Evolutionary conservation across 2,329 filamentous ascomycete species (phyloP).

Genomic region (Epichloe festucae): DNA sequence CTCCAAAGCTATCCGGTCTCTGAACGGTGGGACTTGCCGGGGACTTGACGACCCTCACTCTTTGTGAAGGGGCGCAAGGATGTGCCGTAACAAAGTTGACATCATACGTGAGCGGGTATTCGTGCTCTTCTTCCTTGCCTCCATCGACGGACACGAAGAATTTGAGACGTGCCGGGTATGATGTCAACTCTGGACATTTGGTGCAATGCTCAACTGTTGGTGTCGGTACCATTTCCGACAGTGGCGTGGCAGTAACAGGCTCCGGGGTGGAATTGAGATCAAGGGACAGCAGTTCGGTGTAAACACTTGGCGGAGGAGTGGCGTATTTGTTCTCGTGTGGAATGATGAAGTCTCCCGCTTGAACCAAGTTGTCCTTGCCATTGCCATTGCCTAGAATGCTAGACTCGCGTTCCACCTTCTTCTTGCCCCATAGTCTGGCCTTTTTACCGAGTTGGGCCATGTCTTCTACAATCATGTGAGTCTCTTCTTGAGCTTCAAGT

Average conservation of each 20-base stretch:
- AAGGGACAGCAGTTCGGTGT: constrained; percentile 36
- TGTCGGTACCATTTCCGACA: constrained; percentile 26
- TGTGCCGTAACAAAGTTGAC: constrained; percentile 54
- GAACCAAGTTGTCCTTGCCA: constrained; percentile 37
- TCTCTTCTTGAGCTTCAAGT: not conserved
- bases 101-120: constrained; percentile 39
- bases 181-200: constrained; percentile 20
- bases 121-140: constrained; percentile 26
- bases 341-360: constrained; percentile 50
- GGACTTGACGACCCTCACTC: constrained; percentile 45
- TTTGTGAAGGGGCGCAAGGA: constrained; percentile 46
- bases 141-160: constrained; percentile 26
- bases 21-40: constrained; percentile 47
- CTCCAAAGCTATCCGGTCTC: constrained; percentile 39
- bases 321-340: constrained; percentile 43
- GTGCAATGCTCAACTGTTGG: constrained; percentile 22
- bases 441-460: constrained; percentile 37
- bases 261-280: constrained; percentile 33
- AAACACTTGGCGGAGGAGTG: constrained; percentile 32
- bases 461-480: constrained; percentile 26
- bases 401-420: constrained; percentile 45
- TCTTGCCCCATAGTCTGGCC: constrained; percentile 49
- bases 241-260: constrained; percentile 31
- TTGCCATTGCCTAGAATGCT: constrained; percentile 48
- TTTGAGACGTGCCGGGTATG: constrained; percentile 21